Evolutionary conservation across 768 basidiomycete species (phyloP), one percentile per base, ranked within the genome.

Genomic region (Boletus pseudo-olivaceus): DNA sequence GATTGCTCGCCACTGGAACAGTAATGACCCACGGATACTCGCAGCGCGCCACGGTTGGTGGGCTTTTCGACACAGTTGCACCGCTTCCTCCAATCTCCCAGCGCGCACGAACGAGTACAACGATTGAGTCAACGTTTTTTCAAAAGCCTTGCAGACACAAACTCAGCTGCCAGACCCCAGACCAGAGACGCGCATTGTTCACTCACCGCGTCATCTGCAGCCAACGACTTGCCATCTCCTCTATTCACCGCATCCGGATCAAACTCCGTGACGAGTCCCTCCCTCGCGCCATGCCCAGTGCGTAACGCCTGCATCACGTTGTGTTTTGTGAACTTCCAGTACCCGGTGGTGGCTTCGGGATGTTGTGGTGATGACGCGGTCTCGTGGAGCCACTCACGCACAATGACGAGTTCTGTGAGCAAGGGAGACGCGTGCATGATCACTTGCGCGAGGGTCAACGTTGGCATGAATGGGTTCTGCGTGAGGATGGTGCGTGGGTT

Each of bases 11-110:
- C 92, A 94, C 32, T 79, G 76, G 64, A 92, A 95, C 19, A 93
- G 68, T 29, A 84, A 69, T 1, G 90, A 87, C 1, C 96, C 96
- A 7, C 89, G 84, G 40, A 98, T 82, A 51, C 85, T 89, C 2
- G 94, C 93, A 3, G 93, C 92, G 23, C 93, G 79, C 96, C 95
- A 98, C 0, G 92, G 88, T 59, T 95, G 90, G 57, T 93, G 86
- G 0, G 88, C 87, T 61, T 82, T 83, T 59, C 85, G 75, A 65
- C 92, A 94, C 17, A 93, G 72, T 33, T 90, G 87, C 5, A 94
- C 76, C 0, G 94, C 96, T 11, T 91, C 87, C 11, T 90, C 90
- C 29, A 96, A 69, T 54, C 85, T 75, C n/a, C 95, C 95, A 6
- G 88, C 85, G 38, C 95, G 84, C 3, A 98, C 77, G 57, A 87